Conservation (phyloP, 148 eudicot species). For the Heliamphora exappendiculata region DNA sequence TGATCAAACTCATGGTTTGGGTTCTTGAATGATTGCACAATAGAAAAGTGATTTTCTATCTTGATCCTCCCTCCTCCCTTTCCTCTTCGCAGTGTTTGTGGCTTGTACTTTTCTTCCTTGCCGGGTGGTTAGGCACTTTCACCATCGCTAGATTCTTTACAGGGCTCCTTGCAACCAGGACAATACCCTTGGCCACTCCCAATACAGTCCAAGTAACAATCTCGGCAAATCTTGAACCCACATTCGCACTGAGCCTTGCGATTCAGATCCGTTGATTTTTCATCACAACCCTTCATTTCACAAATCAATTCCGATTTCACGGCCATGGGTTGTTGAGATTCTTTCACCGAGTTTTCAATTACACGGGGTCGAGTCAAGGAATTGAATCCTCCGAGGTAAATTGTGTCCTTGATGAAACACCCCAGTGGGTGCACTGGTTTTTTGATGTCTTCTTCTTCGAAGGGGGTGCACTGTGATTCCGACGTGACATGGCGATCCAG, state of each 20-base stretch:
- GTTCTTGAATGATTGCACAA: constrained; percentile 75
- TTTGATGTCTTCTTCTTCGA: constrained; percentile 8
- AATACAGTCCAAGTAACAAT: constrained; percentile 66
- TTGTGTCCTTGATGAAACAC: constrained; percentile 55
- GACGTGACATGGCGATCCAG: constrained; percentile 55
- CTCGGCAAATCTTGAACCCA: constrained; percentile 71
- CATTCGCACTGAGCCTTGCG: constrained; percentile 61
- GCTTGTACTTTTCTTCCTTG: constrained; percentile 55
- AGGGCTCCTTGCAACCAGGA: constrained; percentile 91
- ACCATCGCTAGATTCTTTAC: constrained; percentile 21
- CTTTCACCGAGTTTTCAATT: constrained; percentile 36
- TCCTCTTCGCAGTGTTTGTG: constrained; percentile 54
- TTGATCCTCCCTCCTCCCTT: constrained; percentile 26
- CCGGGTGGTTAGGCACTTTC: constrained; percentile 17
- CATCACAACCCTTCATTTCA: constrained; percentile 87
- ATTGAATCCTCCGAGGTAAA: constrained; percentile 87
- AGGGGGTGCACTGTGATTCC: constrained; percentile 28
- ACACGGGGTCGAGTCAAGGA: constrained; percentile 69
- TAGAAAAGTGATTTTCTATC: constrained; percentile 64
- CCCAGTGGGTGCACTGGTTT: constrained; percentile 18
- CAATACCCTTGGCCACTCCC: constrained; percentile 52
- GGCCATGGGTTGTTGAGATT: constrained; percentile 8
- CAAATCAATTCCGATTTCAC: constrained; percentile 39
- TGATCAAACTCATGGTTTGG: constrained; percentile 87
- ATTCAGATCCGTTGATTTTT: constrained; percentile 27